phyloP scores from a whole-genome alignment of 208 protist species.

The Leishmania mexicana region DNA sequence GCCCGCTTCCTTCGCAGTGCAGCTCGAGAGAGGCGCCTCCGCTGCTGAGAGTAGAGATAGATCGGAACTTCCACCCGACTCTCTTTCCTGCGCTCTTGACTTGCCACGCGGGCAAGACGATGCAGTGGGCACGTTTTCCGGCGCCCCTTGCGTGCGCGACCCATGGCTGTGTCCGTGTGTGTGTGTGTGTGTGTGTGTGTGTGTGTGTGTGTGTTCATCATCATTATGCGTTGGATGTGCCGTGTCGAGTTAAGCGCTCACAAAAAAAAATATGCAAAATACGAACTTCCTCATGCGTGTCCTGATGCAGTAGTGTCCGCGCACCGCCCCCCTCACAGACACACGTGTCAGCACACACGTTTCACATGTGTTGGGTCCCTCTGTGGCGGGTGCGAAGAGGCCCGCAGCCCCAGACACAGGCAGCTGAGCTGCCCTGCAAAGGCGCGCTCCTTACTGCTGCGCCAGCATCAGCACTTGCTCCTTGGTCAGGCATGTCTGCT shows the following conservation, averaged over 20 bases:
- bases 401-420: background rate
- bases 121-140: background rate
- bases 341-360: background rate
- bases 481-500: constrained; percentile 52
- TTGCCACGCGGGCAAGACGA: background rate
- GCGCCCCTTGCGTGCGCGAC: background rate
- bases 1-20: background rate
- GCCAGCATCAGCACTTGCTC: constrained; percentile 55
- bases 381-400: background rate
- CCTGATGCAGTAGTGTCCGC: background rate
- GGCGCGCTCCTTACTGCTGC: constrained; percentile 7
- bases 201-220: background rate
- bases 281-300: background rate
- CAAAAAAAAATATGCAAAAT: background rate
- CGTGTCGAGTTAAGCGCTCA: background rate
- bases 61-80: too few species aligned
- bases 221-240: background rate
- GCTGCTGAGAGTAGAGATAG: background rate
- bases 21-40: background rate
- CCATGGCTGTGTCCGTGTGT: background rate
- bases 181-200: background rate
- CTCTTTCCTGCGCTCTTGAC: background rate
- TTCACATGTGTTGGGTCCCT: background rate
- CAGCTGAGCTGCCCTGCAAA: background rate
- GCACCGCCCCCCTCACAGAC: background rate